Conservation (phyloP, 1,139 yeast genomes). For the Oligophagozyma castellii region DNA sequence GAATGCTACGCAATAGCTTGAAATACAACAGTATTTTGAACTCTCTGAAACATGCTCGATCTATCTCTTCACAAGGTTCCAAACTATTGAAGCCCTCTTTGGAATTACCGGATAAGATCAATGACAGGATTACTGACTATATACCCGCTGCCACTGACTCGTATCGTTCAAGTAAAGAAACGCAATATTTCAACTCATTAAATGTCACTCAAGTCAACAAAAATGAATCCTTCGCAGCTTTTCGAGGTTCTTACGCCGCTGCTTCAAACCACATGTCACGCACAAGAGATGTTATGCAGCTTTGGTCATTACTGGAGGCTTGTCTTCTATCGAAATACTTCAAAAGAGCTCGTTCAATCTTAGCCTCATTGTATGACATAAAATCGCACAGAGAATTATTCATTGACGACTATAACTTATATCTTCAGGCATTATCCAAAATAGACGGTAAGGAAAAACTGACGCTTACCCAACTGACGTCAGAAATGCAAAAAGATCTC, state of each 20-base stretch:
- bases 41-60: conserved; percentile 1
- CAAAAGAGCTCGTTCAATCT: conserved; percentile 56
- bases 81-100: conserved; percentile 7
- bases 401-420: conserved; percentile 35
- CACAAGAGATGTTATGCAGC: conserved; percentile 46
- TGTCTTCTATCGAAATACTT: conserved; percentile 56
- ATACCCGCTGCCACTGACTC: conserved; percentile 8
- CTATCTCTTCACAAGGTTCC: conserved; percentile 8
- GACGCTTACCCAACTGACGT: conserved; percentile 13
- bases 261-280: conserved; percentile 28
- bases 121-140: conserved; percentile 2
- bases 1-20: too few relatives aligned
- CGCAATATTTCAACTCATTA: conserved; percentile 1
- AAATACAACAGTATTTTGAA: background rate
- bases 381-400: conserved; percentile 24
- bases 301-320: conserved; percentile 72
- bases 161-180: conserved; percentile 2
- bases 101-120: conserved; percentile 4
- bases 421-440: conserved; percentile 30
- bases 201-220: conserved; percentile 1
- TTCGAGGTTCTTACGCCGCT: conserved; percentile 15
- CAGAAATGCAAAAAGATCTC: conserved; percentile 21
- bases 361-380: conserved; percentile 41
- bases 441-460: conserved; percentile 23
- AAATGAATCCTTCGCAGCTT: conserved; percentile 14